phyloP scores from a whole-genome alignment of 768 basidiomycete genomes.

The Auriscalpium microsporum region DNA sequence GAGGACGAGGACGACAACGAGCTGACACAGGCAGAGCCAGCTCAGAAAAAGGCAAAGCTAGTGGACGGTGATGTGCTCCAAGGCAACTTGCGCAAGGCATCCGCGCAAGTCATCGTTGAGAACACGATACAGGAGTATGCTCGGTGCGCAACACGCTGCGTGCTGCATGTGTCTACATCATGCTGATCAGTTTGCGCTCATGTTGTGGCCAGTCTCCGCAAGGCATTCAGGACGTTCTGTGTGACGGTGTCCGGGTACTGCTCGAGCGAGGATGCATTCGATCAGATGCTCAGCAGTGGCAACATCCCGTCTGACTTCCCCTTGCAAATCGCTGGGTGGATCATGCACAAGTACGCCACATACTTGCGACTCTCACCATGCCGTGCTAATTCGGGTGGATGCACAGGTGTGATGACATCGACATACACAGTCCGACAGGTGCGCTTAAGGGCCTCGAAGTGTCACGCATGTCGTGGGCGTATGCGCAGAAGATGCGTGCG shows the following conservation, averaged over 20 bases:
- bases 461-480: not conserved
- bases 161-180: not conserved
- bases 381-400: not conserved
- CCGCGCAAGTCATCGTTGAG: not conserved
- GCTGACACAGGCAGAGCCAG: not conserved
- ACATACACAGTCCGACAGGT: constrained; percentile 7
- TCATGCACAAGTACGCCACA: not conserved
- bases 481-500: constrained; percentile 19
- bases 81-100: not conserved
- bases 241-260: not conserved
- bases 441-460: not conserved
- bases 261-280: not conserved
- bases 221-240: not conserved
- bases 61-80: not conserved
- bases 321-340: not conserved
- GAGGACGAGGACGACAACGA: not conserved
- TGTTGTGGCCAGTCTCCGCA: not conserved
- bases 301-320: too few species aligned
- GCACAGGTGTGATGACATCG: constrained; percentile 11
- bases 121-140: not conserved
- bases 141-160: not conserved
- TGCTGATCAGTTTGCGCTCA: not conserved
- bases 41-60: not conserved
- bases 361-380: not conserved
- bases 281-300: not conserved